Conservation (phyloP, 2,329 filamentous ascomycete genomes). For the Beauveria varroae region DNA sequence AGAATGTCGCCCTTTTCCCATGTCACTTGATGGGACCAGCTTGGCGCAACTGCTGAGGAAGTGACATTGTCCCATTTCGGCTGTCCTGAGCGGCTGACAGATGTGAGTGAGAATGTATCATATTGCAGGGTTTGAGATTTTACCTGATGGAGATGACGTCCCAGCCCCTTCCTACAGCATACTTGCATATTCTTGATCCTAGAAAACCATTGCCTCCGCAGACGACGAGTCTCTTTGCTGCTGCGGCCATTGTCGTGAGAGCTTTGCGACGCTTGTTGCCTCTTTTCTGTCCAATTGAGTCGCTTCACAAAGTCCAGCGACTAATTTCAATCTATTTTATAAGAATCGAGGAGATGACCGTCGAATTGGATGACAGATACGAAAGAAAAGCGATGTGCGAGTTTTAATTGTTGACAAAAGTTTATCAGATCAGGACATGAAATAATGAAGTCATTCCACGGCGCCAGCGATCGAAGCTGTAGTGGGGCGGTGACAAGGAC, state of each 20-base stretch:
- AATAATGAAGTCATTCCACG: constrained; percentile 9
- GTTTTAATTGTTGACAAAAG: background rate
- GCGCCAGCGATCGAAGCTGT: constrained; percentile 10
- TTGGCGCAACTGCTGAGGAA: constrained; percentile 59
- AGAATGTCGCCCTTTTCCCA: constrained; percentile 90
- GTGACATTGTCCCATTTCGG: constrained; percentile 78
- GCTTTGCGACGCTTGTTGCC: constrained; percentile 2
- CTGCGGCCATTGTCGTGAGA: constrained; percentile 36
- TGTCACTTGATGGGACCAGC: constrained; percentile 74
- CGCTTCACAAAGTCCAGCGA: constrained; percentile 8
- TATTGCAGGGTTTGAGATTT: constrained; percentile 3
- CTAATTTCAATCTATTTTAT: no score
- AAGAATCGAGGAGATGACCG: background rate
- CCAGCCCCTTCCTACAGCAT: constrained; percentile 79
- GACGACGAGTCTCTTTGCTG: constrained; percentile 74
- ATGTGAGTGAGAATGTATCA: background rate
- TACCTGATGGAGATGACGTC: constrained; percentile 89
- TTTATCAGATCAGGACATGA: constrained; percentile 5
- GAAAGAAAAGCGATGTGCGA: background rate
- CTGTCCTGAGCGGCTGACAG: constrained; percentile 72
- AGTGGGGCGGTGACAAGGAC: background rate
- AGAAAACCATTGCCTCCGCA: constrained; percentile 93
- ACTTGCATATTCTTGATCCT: constrained; percentile 82
- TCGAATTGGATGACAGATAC: background rate
- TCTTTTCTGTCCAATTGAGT: constrained; percentile 7